phyloP scores from a whole-genome alignment of 768 basidiomycete species.

The Dioszegia aurantiaca region DNA sequence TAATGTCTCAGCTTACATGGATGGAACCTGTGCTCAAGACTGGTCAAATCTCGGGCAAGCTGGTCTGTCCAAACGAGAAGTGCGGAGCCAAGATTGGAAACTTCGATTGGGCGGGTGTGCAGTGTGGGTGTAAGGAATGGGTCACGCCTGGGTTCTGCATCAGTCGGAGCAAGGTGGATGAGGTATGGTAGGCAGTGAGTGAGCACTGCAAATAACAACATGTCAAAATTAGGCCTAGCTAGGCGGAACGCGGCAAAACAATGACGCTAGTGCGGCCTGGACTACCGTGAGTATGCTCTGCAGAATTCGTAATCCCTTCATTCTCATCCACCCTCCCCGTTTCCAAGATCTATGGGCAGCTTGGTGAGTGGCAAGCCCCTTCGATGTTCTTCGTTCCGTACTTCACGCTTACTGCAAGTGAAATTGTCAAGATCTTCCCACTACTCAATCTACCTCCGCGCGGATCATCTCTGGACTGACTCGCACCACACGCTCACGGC shows the following conservation, averaged over 20 bases:
- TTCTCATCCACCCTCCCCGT: too few species aligned
- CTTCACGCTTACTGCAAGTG: too few species aligned
- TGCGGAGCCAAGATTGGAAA: conserved; percentile 90
- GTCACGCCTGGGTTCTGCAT: conserved; percentile 74
- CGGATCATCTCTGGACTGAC: too few species aligned
- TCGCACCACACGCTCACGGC: too few species aligned
- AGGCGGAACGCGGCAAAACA: neutral
- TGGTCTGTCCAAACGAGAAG: conserved; percentile 85
- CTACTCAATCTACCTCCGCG: too few species aligned
- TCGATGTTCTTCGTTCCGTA: too few species aligned
- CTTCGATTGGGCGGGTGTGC: conserved; percentile 93
- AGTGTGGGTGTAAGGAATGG: conserved; percentile 89
- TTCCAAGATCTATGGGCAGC: too few species aligned
- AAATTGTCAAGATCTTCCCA: too few species aligned
- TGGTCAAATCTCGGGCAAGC: conserved; percentile 83
- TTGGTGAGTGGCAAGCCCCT: too few species aligned
- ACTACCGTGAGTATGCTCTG: too few species aligned
- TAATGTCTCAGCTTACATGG: conserved; percentile 74
- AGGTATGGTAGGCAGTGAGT: conserved; percentile 50
- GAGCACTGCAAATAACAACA: neutral
- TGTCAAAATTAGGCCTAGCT: too few species aligned
- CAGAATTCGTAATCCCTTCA: too few species aligned
- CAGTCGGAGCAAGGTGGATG: conserved; percentile 60
- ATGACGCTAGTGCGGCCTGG: neutral
- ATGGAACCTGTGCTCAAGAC: conserved; percentile 77